These are phyloP conservation scores for Prunus dulcis DNA, from an alignment of 306 rosid species.

Conservation along the genomic window DNA sequence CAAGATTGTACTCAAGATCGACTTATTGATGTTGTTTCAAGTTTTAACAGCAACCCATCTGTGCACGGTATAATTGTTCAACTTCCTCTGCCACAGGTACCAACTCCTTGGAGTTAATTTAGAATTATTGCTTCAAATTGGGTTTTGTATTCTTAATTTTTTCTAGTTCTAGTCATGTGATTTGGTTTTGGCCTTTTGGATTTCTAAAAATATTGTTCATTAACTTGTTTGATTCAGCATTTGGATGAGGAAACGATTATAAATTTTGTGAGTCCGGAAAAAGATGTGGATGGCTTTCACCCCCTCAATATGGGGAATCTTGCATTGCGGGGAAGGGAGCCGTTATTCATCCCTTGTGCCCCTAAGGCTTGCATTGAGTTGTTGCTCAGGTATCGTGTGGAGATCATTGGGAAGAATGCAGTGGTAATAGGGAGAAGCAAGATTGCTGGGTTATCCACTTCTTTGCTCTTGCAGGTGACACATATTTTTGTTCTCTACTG, in stretches of 20 bases:
- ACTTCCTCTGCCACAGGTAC: conserved; percentile 59
- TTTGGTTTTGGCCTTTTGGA: neutral
- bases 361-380: conserved; percentile 33
- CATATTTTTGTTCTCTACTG: neutral
- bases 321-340: conserved; percentile 31
- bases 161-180: neutral
- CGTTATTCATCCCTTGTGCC: conserved; percentile 27
- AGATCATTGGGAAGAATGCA: conserved; percentile 18
- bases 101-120: neutral
- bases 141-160: neutral
- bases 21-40: conserved; percentile 38
- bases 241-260: conserved; percentile 26
- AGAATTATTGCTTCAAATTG: neutral
- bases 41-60: conserved; percentile 38
- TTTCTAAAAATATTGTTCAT: neutral
- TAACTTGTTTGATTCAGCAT: conserved; percentile 15
- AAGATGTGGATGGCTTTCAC: conserved; percentile 35
- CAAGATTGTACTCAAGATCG: conserved; percentile 40
- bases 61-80: conserved; percentile 57
- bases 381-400: conserved; percentile 23
- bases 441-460: conserved; percentile 26
- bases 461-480: conserved; percentile 24
- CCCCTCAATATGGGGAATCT: conserved; percentile 35
- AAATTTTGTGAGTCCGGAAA: conserved; percentile 18
- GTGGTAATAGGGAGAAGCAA: conserved; percentile 33